These are phyloP conservation scores for Starmerella vaccinii DNA, from an alignment of 805 yeast genomes.

Conservation along the genomic window DNA sequence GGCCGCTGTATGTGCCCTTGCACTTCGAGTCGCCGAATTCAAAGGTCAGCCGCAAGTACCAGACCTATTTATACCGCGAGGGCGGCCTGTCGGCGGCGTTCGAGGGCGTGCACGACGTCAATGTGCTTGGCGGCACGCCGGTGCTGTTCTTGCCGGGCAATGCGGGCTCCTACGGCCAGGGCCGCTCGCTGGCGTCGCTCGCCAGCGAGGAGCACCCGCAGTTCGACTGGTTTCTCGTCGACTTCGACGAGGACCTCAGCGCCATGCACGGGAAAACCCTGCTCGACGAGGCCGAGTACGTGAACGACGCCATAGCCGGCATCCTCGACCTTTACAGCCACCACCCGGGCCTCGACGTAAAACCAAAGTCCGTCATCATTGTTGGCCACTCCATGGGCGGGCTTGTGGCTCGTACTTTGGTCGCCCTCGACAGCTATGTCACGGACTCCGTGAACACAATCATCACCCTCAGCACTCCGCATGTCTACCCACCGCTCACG, in stretches of 20 bases:
- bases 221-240: slow-evolving; percentile 81
- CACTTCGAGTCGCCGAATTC: slow-evolving; percentile 15
- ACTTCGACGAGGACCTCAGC: slow-evolving; percentile 90
- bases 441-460: slow-evolving; percentile 71
- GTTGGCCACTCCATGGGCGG: slow-evolving; percentile 98
- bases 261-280: slow-evolving; percentile 93
- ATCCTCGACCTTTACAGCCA: slow-evolving; percentile 56
- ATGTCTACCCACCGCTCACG: slow-evolving; percentile 82
- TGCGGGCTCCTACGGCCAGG: slow-evolving; percentile 90
- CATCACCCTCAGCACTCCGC: slow-evolving; percentile 82
- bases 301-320: slow-evolving; percentile 75
- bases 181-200: slow-evolving; percentile 81
- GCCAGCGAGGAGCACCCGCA: slow-evolving; percentile 46
- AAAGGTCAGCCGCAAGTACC: slow-evolving; percentile 36
- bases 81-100: slow-evolving; percentile 38
- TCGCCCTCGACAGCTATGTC: slow-evolving; percentile 65
- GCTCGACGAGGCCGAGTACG: slow-evolving; percentile 84
- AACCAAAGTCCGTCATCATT: slow-evolving; percentile 62
- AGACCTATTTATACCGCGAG: slow-evolving; percentile 78
- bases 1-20: slow-evolving; percentile 18
- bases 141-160: slow-evolving; percentile 93
- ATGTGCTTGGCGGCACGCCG: slow-evolving; percentile 64
- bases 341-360: slow-evolving; percentile 23
- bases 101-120: slow-evolving; percentile 13
- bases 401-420: slow-evolving; percentile 75